Percentiles rank a stretch among this genome's conserved stretches.
Conservation (phyloP, 2,329 filamentous ascomycete genomes). For the Trichocomaceae sp. region DNA sequence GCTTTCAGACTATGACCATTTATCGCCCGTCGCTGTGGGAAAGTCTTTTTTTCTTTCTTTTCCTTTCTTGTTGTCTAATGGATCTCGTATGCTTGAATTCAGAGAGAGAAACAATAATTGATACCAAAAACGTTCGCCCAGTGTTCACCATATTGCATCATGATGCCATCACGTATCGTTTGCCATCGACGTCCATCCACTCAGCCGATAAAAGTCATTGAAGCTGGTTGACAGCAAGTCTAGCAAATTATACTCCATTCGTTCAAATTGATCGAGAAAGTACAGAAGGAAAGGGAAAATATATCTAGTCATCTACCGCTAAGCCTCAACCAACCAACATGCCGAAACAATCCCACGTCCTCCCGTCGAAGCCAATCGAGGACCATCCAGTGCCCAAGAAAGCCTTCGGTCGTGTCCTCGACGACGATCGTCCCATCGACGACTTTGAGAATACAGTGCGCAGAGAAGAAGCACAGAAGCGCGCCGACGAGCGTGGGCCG, state of each 20-base stretch:
- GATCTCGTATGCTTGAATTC: no score
- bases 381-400: conserved; percentile 9
- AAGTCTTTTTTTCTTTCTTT: no score
- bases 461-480: conserved; percentile 6
- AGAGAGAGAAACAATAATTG: no score
- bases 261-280: neutral
- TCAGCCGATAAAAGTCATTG: no score
- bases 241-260: neutral
- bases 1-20: no score
- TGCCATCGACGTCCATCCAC: neutral
- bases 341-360: conserved; percentile 6
- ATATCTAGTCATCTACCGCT: neutral
- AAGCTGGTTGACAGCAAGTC: no score
- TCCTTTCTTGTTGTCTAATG: no score
- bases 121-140: no score
- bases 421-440: conserved; percentile 12
- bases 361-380: conserved; percentile 10
- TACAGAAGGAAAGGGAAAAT: neutral
- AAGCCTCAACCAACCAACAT: neutral
- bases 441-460: conserved; percentile 12
- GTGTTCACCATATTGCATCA: neutral
- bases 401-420: conserved; percentile 14
- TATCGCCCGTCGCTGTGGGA: no score
- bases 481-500: conserved; percentile 4
- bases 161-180: conserved; percentile 7